Base-by-base conservation (phyloP, 306 rosid genomes). In the Prosopis cineraria region DNA sequence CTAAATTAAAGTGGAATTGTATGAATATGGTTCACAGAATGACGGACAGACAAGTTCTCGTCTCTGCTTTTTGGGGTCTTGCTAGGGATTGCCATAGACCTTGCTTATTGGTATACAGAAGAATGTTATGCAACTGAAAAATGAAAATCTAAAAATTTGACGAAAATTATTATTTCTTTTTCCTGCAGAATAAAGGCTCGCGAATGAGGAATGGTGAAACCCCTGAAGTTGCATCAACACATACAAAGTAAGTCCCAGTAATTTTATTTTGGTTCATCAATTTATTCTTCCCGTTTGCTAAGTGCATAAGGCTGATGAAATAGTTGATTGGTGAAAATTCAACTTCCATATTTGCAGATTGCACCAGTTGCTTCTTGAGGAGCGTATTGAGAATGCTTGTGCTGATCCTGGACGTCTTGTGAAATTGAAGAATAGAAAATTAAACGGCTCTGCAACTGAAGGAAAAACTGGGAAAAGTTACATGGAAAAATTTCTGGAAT, bases 281-380 rank as follows among this genome's bases (percentile, higher is more conserved):
- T 58, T 67, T 39, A 76, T 74, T 77, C 58, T 68, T 47, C 72
- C 69, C 65, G 59, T 58, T 82, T 78, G 29, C 45, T 24, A 27
- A 80, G 53, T 80, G 77, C 66, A 72, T 44, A 27, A 62, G n/a
- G 17, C 68, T 62, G 56, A 39, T 40, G 68, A 78, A 80, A 69
- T 82, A 65, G 64, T 72, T 80, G 56, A 83, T 70, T 70, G 52
- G 39, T 78, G 67, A 74, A 72, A 75, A 76, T 68, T 64, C 65
- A 31, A 30, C 72, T 84, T 75, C 73, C 30, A 74, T 69, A 74
- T 6, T 73, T 82, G 80, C 93, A 96, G 99, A 81, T 79, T 96
- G 59, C 97, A 96, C 78, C 92, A 96, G 73, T 85, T 96, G 83
- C 84, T 96, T 74, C 85, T 89, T 84, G 93, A 89, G 87, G 99